Conservation (phyloP, 2,329 filamentous ascomycete species). For the Alternaria gaisen region DNA sequence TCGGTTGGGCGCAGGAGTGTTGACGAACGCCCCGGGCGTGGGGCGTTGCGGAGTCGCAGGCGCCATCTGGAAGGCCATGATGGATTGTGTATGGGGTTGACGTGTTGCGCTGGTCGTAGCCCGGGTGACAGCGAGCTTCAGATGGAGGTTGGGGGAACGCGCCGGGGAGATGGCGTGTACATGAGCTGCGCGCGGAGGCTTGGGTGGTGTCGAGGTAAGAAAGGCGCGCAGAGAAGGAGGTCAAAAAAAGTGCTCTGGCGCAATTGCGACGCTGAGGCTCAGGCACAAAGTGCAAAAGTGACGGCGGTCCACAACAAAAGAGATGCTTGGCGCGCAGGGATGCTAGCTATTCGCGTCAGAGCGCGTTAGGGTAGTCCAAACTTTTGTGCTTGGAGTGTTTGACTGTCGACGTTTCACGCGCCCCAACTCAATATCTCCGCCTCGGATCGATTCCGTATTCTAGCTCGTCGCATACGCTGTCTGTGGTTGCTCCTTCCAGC, state of each 20-base stretch:
- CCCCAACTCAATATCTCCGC: background rate
- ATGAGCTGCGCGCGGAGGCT: slow-evolving; percentile 37
- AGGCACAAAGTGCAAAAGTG: slow-evolving; percentile 33
- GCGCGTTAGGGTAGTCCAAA: slow-evolving; percentile 25
- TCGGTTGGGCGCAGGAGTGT: slow-evolving; percentile 70
- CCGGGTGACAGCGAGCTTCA: slow-evolving; percentile 35
- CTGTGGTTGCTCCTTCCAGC: background rate
- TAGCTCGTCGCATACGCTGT: background rate
- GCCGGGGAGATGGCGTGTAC: slow-evolving; percentile 38
- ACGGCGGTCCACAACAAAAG: slow-evolving; percentile 41
- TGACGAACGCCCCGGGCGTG: slow-evolving; percentile 77
- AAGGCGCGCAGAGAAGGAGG: slow-evolving; percentile 26
- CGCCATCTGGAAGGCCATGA: slow-evolving; percentile 43
- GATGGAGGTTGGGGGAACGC: slow-evolving; percentile 40
- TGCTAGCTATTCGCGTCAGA: slow-evolving; percentile 27
- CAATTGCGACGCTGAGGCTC: slow-evolving; percentile 41
- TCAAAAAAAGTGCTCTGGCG: slow-evolving; percentile 27
- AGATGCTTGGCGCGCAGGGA: slow-evolving; percentile 32
- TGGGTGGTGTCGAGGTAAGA: slow-evolving; percentile 16
- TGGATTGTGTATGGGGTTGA: slow-evolving; percentile 17
- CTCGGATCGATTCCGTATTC: background rate
- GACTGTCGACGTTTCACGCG: background rate
- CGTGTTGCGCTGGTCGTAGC: slow-evolving; percentile 29
- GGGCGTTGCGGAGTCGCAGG: slow-evolving; percentile 70
- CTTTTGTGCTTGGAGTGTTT: slow-evolving; percentile 14